These are phyloP conservation scores for Globisporangium yorkense DNA, from an alignment of 352 stramenopile species.

Conservation along the genomic window DNA sequence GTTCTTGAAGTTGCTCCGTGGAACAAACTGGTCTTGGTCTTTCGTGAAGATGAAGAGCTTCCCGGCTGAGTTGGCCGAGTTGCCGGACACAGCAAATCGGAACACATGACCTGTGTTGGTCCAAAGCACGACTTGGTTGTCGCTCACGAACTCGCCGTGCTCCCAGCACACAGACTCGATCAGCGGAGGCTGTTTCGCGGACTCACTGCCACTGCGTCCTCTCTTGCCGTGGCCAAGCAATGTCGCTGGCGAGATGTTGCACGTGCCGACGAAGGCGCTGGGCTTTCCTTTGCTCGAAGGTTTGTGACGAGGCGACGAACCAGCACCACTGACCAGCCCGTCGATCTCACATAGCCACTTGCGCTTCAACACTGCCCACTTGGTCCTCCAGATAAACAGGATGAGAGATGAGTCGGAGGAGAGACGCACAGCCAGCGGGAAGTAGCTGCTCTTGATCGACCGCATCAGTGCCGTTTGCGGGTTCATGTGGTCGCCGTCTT, in stretches of 20 bases:
- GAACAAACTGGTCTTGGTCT: slow-evolving; percentile 73
- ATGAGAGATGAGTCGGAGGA: slow-evolving; percentile 55
- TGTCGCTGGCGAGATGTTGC: slow-evolving; percentile 31
- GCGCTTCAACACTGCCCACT: slow-evolving; percentile 71
- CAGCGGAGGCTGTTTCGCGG: background rate
- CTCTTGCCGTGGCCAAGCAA: slow-evolving; percentile 15
- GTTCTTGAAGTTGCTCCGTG: slow-evolving; percentile 62
- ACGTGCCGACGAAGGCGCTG: slow-evolving; percentile 42
- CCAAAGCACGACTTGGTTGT: slow-evolving; percentile 62
- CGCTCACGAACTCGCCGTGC: slow-evolving; percentile 57
- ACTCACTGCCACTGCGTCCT: background rate
- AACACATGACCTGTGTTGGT: slow-evolving; percentile 63
- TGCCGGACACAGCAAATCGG: slow-evolving; percentile 36
- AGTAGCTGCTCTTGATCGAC: slow-evolving; percentile 78
- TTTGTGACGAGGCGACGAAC: slow-evolving; percentile 15
- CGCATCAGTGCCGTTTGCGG: slow-evolving; percentile 72
- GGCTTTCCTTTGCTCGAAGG: slow-evolving; percentile 21
- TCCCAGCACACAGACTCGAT: slow-evolving; percentile 35
- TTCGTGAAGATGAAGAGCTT: slow-evolving; percentile 85
- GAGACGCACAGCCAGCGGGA: slow-evolving; percentile 49
- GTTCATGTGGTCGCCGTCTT: slow-evolving; percentile 81
- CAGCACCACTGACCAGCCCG: slow-evolving; percentile 9
- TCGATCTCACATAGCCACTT: slow-evolving; percentile 68
- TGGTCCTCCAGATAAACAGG: slow-evolving; percentile 73
- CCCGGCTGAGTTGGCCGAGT: slow-evolving; percentile 19